These are phyloP conservation scores for Pinus albicaulis DNA, from an alignment of 75 land plant species.

Conservation along the genomic window DNA sequence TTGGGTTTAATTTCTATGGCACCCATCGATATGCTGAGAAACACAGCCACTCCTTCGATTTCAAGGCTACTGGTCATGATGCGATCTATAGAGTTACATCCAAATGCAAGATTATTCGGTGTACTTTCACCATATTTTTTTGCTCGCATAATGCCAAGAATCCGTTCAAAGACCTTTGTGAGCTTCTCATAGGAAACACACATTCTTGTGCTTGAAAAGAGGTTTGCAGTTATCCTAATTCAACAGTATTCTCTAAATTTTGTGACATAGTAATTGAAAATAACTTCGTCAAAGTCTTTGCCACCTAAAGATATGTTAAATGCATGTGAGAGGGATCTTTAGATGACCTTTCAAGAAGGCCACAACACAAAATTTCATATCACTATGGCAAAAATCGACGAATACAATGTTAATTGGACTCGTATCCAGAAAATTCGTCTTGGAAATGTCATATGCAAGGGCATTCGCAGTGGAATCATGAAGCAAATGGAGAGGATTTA, in stretches of 20 bases:
- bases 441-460: conserved; percentile 72
- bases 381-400: conserved; percentile 71
- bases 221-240: conserved; percentile 58
- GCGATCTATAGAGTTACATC: too few relatives aligned
- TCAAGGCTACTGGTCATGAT: too few relatives aligned
- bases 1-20: too few relatives aligned
- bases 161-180: too few relatives aligned
- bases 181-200: too few relatives aligned
- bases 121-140: too few relatives aligned
- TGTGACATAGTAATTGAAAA: conserved; percentile 64
- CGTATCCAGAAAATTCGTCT: conserved; percentile 37
- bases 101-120: too few relatives aligned
- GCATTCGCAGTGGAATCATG: conserved; percentile 76
- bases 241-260: conserved; percentile 54
- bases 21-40: too few relatives aligned
- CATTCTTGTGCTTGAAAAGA: too few relatives aligned
- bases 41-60: too few relatives aligned
- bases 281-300: conserved; percentile 77
- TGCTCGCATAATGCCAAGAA: too few relatives aligned
- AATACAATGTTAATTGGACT: conserved; percentile 52
- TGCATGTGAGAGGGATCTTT: conserved; percentile 52
- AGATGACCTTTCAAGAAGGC: conserved; percentile 57
- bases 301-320: conserved; percentile 68
- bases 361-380: conserved; percentile 62
- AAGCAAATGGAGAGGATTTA: conserved; percentile 58